These are phyloP conservation scores for Solanum hybrid DNA, from an alignment of 305 asterid genomes.

Conservation along the genomic window DNA sequence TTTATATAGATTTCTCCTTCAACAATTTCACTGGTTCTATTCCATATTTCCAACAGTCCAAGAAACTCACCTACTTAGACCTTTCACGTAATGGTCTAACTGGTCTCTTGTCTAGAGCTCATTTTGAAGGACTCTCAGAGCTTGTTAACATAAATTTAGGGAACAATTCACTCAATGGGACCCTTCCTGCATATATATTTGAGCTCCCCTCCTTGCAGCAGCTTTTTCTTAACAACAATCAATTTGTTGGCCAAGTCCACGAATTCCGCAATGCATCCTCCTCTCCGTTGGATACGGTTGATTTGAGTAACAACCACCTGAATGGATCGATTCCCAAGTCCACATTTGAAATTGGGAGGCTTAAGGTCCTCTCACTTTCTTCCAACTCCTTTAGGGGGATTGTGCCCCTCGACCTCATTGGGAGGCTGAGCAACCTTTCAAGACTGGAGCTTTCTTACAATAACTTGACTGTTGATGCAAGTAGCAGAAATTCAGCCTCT, in stretches of 20 bases:
- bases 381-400: slow-evolving; percentile 18
- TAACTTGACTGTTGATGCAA: slow-evolving; percentile 8
- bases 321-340: slow-evolving; percentile 16
- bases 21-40: slow-evolving; percentile 42
- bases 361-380: slow-evolving; percentile 17
- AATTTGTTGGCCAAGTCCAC: slow-evolving; percentile 28
- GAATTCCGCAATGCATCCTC: slow-evolving; percentile 14
- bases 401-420: background rate
- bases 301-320: slow-evolving; percentile 19
- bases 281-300: background rate
- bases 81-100: slow-evolving; percentile 35
- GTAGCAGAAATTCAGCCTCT: background rate
- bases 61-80: slow-evolving; percentile 38
- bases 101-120: slow-evolving; percentile 34
- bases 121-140: slow-evolving; percentile 40
- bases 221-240: slow-evolving; percentile 41
- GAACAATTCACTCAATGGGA: slow-evolving; percentile 29
- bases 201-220: slow-evolving; percentile 34
- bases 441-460: slow-evolving; percentile 26
- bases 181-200: slow-evolving; percentile 40
- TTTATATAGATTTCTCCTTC: slow-evolving; percentile 34
- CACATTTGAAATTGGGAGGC: background rate
- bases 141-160: slow-evolving; percentile 28
- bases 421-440: slow-evolving; percentile 8
- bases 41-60: slow-evolving; percentile 29